Evolutionary conservation across 805 yeast genomes (phyloP), one percentile per base, ranked within the genome.

Genomic region (Starmerella floris): DNA sequence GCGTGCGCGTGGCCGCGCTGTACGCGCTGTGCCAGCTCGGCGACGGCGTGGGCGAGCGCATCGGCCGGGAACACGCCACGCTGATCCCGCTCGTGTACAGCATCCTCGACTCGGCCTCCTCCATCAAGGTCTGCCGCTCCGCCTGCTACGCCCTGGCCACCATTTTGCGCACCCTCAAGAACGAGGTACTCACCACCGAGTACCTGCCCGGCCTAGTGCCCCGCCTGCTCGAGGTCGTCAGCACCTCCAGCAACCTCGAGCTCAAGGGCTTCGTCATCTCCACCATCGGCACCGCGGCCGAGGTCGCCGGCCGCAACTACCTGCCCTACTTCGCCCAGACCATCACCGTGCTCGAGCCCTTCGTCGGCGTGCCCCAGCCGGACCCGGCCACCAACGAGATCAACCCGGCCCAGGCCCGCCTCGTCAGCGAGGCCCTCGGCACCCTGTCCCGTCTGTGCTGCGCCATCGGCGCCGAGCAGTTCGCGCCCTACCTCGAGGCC

Each of bases 281-380:
- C 41, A 95, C 96, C 31, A 83, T 91, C 60, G 97, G 97, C 43
- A 87, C 97, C 31, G 83, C 95, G 46, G 97, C 98, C 23, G 85
- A 79, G 59, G 94, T 97, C 44, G 76, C 95, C 35, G 95, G 96
- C 63, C 77, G 78, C 55, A 72, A 81, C 31, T 91, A 83, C 64
- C 67, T 72, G 46, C 96, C 97, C 46, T 91, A 73, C 68, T 88
- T 88, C 63, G 74, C 76, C 57, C 73, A 76, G 50, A 81, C 95
- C 40, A 76, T 88, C 53, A 77, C 78, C 60, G 74, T 72, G 50
- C 71, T 91, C 55, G 91, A 83, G 63, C 85, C 84, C 48, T 88
- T 77, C 60, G 76, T 87, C 55, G 72, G 55, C 20, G 49, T 53
- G 26, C 46, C 77, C 50, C 73, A 77, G 56, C 70, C 75, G 48